phyloP scores from a whole-genome alignment of 371 early-diverging fungal genomes.

The Mucor lusitanicus region DNA sequence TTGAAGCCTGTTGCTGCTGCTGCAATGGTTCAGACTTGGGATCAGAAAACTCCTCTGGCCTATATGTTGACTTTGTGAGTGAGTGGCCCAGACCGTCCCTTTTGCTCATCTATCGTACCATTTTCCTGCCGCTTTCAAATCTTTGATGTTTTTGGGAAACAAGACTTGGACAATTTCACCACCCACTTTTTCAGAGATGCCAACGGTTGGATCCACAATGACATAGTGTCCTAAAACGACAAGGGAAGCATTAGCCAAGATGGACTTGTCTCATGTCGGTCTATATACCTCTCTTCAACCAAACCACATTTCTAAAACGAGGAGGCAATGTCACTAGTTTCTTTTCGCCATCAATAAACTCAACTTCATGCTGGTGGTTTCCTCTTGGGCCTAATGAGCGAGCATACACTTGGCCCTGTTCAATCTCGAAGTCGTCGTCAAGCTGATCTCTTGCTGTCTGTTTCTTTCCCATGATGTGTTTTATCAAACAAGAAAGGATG shows the following conservation, averaged over 20 bases:
- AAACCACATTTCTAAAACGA: constrained; percentile 77
- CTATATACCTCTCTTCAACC: constrained; percentile 78
- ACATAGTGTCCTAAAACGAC: constrained; percentile 74
- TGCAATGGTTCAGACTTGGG: constrained; percentile 13
- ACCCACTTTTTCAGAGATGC: constrained; percentile 67
- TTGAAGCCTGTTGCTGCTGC: background rate
- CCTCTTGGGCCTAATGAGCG: constrained; percentile 71
- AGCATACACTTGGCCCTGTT: constrained; percentile 56
- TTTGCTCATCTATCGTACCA: too few species aligned
- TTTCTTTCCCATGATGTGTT: constrained; percentile 39
- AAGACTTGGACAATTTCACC: constrained; percentile 81
- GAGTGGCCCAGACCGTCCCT: too few species aligned
- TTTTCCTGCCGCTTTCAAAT: constrained; percentile 60
- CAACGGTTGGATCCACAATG: constrained; percentile 63
- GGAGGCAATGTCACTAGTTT: constrained; percentile 76
- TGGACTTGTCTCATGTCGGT: too few species aligned
- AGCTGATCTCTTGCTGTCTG: constrained; percentile 35
- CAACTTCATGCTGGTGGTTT: constrained; percentile 76
- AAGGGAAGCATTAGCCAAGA: too few species aligned
- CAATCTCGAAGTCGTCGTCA: constrained; percentile 28
- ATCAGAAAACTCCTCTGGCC: constrained; percentile 46
- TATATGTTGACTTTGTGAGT: background rate
- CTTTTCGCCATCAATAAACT: constrained; percentile 51
- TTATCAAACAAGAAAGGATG: background rate
- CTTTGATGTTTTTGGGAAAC: constrained; percentile 76